Evolutionary conservation across 441 rosid species (phyloP).

Genomic region (Iberis amara): DNA sequence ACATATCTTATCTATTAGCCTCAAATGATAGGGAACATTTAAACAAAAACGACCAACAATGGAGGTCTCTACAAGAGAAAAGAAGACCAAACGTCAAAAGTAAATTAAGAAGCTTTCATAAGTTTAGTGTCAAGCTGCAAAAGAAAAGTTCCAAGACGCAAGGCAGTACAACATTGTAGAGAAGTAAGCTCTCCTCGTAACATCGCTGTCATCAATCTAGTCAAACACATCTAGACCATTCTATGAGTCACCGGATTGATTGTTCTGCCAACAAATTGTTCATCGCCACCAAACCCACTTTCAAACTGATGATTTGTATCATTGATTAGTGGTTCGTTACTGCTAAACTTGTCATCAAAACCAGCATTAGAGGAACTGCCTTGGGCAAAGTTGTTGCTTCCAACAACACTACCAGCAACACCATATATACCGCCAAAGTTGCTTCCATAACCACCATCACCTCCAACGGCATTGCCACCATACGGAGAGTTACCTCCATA

Average conservation of each 20-base stretch:
- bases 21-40: too few species aligned
- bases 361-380: constrained; percentile 24
- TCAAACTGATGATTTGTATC: constrained; percentile 26
- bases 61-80: too few species aligned
- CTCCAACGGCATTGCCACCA: constrained; percentile 22
- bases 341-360: constrained; percentile 30
- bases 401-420: constrained; percentile 31
- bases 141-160: constrained; percentile 18
- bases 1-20: too few species aligned
- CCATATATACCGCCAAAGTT: constrained; percentile 27
- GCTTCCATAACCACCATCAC: constrained; percentile 20
- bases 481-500: constrained; percentile 21
- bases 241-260: constrained; percentile 31
- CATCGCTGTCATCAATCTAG: constrained; percentile 43
- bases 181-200: constrained; percentile 60
- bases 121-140: constrained; percentile 21
- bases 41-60: too few species aligned
- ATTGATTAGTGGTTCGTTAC: constrained; percentile 26
- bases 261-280: constrained; percentile 28
- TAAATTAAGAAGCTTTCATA: constrained; percentile 5
- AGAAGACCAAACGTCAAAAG: background rate
- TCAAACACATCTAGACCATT: constrained; percentile 30
- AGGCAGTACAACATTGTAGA: background rate
- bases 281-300: background rate
- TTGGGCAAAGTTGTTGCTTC: constrained; percentile 32